phyloP scores from a whole-genome alignment of 768 basidiomycete species.

The Termitomyces sp. region DNA sequence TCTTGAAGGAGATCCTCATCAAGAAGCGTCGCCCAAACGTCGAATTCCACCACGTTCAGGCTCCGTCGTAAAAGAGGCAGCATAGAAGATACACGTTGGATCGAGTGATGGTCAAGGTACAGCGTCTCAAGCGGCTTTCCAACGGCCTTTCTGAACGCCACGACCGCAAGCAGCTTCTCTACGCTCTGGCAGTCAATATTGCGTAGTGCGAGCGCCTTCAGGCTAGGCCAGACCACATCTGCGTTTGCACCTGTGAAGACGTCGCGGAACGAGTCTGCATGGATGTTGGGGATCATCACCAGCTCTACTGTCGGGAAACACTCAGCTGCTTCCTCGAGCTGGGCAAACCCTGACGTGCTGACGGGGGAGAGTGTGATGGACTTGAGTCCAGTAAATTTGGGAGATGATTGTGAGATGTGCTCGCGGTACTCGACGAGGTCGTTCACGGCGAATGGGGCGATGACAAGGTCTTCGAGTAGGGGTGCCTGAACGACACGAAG shows the following conservation, averaged over 20 bases:
- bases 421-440: slow-evolving; percentile 17
- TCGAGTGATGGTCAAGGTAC: slow-evolving; percentile 16
- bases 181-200: slow-evolving; percentile 12
- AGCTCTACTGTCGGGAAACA: slow-evolving; percentile 18
- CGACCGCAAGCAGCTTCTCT: slow-evolving; percentile 13
- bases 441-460: slow-evolving; percentile 14
- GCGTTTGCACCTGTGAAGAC: slow-evolving; percentile 7
- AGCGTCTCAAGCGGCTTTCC: slow-evolving; percentile 12
- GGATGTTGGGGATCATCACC: slow-evolving; percentile 18
- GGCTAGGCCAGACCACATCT: slow-evolving; percentile 11
- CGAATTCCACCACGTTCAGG: slow-evolving; percentile 12
- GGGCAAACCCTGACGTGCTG: slow-evolving; percentile 8
- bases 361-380: slow-evolving; percentile 18
- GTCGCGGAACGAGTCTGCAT: slow-evolving; percentile 13
- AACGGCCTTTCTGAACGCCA: slow-evolving; percentile 7
- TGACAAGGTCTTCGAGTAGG: slow-evolving; percentile 11
- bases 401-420: not conserved
- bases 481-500: slow-evolving; percentile 14
- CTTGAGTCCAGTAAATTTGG: slow-evolving; percentile 15
- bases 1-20: slow-evolving; percentile 13
- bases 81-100: slow-evolving; percentile 10
- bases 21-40: slow-evolving; percentile 15
- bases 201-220: slow-evolving; percentile 15
- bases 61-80: slow-evolving; percentile 1
- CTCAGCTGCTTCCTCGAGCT: slow-evolving; percentile 11